These are phyloP conservation scores for Geosmithia flava DNA, from an alignment of 2,329 filamentous ascomycete genomes.

Conservation along the genomic window DNA sequence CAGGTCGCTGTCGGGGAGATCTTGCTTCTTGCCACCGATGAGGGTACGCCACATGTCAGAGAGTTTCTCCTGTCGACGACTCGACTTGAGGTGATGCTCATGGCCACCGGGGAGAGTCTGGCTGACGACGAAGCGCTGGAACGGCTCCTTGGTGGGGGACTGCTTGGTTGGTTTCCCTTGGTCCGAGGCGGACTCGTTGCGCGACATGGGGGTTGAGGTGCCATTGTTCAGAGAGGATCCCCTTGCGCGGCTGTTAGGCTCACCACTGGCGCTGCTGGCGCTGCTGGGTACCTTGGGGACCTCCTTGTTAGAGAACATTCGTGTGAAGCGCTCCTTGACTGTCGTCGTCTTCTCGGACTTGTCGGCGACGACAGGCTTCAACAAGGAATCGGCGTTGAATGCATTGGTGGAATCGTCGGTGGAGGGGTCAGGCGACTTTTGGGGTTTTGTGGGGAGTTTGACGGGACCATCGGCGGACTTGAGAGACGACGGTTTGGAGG, in stretches of 20 bases:
- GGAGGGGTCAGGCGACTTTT: slow-evolving; percentile 21
- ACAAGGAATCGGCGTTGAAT: slow-evolving; percentile 5
- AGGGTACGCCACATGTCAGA: slow-evolving; percentile 83
- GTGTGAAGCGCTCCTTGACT: slow-evolving; percentile 51
- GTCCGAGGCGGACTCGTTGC: slow-evolving; percentile 31
- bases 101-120: slow-evolving; percentile 55
- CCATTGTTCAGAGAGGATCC: slow-evolving; percentile 19
- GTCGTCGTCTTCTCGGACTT: slow-evolving; percentile 36
- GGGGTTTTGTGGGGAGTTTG: slow-evolving; percentile 28
- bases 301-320: slow-evolving; percentile 54
- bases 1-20: slow-evolving; percentile 62
- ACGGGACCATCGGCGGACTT: slow-evolving; percentile 31
- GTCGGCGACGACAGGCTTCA: slow-evolving; percentile 14
- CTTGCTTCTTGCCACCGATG: slow-evolving; percentile 73
- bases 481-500: slow-evolving; percentile 36
- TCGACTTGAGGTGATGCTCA: slow-evolving; percentile 78
- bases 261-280: slow-evolving; percentile 11
- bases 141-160: slow-evolving; percentile 17
- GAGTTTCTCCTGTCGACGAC: slow-evolving; percentile 87
- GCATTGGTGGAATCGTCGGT: slow-evolving; percentile 10
- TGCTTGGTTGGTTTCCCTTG: slow-evolving; percentile 18
- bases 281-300: slow-evolving; percentile 19
- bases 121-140: slow-evolving; percentile 38
- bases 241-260: slow-evolving; percentile 18
- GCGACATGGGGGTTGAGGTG: slow-evolving; percentile 22